Conservation (phyloP, 495 filamentous ascomycete genomes). For the Penicillium angulare region DNA sequence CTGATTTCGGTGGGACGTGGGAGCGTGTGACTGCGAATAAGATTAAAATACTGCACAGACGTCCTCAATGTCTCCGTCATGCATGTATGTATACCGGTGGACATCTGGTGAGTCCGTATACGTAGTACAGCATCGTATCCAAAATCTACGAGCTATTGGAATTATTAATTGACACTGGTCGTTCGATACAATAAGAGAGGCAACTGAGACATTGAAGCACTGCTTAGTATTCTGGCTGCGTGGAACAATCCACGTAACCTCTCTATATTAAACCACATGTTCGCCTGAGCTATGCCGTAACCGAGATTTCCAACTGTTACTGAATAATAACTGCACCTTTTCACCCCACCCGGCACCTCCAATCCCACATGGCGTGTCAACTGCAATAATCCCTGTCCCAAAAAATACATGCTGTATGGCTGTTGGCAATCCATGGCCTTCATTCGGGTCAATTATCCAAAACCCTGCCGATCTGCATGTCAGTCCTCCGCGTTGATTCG, state of each 20-base stretch:
- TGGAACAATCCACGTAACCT: slow-evolving; percentile 5
- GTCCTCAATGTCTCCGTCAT: no score
- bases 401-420: no score
- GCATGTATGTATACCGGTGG: no score
- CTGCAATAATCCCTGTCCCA: neutral
- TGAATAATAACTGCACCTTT: neutral
- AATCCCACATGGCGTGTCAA: neutral
- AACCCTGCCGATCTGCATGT: slow-evolving; percentile 25
- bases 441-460: neutral
- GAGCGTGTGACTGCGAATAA: slow-evolving; percentile 20
- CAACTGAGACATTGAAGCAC: slow-evolving; percentile 17
- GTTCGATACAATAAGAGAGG: no score
- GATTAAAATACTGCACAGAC: neutral
- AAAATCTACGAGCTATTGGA: no score
- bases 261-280: no score
- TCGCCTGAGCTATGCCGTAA: neutral
- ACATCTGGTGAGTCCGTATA: no score
- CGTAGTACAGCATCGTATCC: no score
- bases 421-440: neutral
- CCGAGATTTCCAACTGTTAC: neutral
- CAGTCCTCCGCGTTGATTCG: slow-evolving; percentile 16
- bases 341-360: neutral
- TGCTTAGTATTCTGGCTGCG: slow-evolving; percentile 4
- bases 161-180: no score
- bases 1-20: neutral